Base-by-base conservation (phyloP, 495 filamentous ascomycete species). In the Haplographium delicatum region DNA sequence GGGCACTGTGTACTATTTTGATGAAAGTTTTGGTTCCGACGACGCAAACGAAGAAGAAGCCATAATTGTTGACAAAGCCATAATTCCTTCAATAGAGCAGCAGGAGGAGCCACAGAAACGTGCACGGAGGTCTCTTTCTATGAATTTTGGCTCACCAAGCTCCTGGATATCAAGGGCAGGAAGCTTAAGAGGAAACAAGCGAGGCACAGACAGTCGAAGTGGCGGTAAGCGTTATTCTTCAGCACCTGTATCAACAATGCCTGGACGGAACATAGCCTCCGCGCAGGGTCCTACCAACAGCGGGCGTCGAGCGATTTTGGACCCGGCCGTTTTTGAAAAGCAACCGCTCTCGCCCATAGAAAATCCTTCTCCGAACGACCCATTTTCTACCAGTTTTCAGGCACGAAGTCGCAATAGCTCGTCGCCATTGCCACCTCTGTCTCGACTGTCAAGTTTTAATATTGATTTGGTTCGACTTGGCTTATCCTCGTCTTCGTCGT, bases 381-480 rank as follows among this genome's bases (percentile, higher is more conserved):
- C 50, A 19, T 60, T 57, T 49, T 34, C 44, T n/a, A 43, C 33
- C 9, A 58, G 40, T 43, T 55, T 58, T 35, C 47, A 40, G 10
- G 33, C 54, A n/a, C 65, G 70, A 47, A 72, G 65, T 50, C 62
- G 73, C 44, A 76, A 73, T 40, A 59, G 66, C 5, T 78, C 79
- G 13, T 78, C 79, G 28, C 78, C 80, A 38, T 59, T 82, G 6
- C 79, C 75, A 13, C 76, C 79, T 6, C 58, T 81, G 9, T 74
- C 72, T 38, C 71, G 78, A 10, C 65, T 80, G 11, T 81, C 79
- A 9, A 74, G 68, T 56, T 81, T 81, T 50, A 75, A 78, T 52
- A 60, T 81, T 27, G 76, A 82, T 47, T 62, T 74, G 24, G 65
- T 71, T 16, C 71, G 71, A 37, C 55, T 73, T 33, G 59, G 55